These are phyloP conservation scores for Penicillium parvum DNA, from an alignment of 495 filamentous ascomycete genomes.

Conservation along the genomic window DNA sequence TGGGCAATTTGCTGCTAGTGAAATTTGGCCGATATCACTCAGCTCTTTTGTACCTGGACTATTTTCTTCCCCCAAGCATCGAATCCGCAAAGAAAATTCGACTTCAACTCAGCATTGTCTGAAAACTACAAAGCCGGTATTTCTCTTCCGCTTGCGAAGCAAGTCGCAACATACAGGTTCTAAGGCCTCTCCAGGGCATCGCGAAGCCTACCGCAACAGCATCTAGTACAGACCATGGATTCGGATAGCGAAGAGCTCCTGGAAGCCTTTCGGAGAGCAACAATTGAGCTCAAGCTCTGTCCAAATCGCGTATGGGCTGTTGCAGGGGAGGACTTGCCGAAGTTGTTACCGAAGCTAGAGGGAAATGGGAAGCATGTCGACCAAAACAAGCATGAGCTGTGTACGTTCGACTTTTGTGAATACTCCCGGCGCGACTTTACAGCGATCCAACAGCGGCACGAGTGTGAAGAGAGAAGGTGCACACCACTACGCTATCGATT, in stretches of 20 bases:
- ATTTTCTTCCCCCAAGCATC: too few relatives aligned
- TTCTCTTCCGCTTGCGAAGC: too few relatives aligned
- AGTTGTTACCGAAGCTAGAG: background rate
- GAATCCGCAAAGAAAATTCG: too few relatives aligned
- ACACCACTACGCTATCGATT: background rate
- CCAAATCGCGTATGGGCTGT: constrained; percentile 23
- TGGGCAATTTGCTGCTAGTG: too few relatives aligned
- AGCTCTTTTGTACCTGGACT: too few relatives aligned
- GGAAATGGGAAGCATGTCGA: background rate
- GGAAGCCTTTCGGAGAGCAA: constrained; percentile 5
- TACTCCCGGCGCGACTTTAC: constrained; percentile 18
- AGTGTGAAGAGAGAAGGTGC: constrained; percentile 9
- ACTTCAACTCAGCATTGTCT: too few relatives aligned
- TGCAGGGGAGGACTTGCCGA: constrained; percentile 11
- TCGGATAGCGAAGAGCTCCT: constrained; percentile 1
- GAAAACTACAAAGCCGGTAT: too few relatives aligned
- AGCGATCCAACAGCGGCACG: constrained; percentile 19
- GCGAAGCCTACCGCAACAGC: too few relatives aligned
- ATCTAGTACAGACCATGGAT: background rate
- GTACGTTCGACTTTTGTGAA: constrained; percentile 21
- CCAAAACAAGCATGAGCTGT: constrained; percentile 4
- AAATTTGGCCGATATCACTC: too few relatives aligned
- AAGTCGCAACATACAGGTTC: too few relatives aligned
- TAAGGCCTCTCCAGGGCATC: too few relatives aligned
- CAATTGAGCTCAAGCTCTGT: constrained; percentile 16